Percentiles rank a stretch among this genome's conserved stretches.
These are phyloP conservation scores for Russula brevipes DNA, from an alignment of 768 basidiomycete species.

Conservation along the genomic window DNA sequence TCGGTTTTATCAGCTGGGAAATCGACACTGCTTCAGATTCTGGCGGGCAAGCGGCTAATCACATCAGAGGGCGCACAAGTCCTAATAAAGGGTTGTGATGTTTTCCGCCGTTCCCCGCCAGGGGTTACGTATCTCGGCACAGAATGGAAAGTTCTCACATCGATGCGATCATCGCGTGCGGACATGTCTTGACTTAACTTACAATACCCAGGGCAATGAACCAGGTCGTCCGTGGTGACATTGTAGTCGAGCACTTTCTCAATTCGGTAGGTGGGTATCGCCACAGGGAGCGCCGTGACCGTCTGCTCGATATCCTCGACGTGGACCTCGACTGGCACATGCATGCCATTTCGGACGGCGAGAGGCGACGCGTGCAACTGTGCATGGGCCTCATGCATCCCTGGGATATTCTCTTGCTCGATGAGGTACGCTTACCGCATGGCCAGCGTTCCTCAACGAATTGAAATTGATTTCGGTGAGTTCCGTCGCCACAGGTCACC, in stretches of 20 bases:
- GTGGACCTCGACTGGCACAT: conserved; percentile 96
- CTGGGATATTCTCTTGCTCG: conserved; percentile 90
- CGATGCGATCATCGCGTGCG: neutral
- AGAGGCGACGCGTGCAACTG: conserved; percentile 87
- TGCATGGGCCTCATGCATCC: conserved; percentile 93
- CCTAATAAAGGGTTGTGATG: conserved; percentile 73
- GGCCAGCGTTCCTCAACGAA: conserved; percentile 5
- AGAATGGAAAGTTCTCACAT: conserved; percentile 64
- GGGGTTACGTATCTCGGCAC: conserved; percentile 89
- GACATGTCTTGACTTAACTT: neutral
- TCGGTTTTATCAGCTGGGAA: conserved; percentile 62
- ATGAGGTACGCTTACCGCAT: conserved; percentile 57
- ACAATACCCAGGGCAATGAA: conserved; percentile 75
- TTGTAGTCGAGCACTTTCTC: conserved; percentile 88
- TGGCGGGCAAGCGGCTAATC: conserved; percentile 86
- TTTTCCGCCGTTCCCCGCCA: conserved; percentile 80
- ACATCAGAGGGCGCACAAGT: conserved; percentile 49
- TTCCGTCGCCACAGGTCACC: conserved; percentile 59
- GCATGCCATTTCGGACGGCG: conserved; percentile 95
- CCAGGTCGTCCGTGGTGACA: conserved; percentile 91
- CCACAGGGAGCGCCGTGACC: conserved; percentile 82
- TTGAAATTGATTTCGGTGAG: neutral
- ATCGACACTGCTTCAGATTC: conserved; percentile 90
- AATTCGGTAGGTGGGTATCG: conserved; percentile 96
- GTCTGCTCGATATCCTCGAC: conserved; percentile 84